phyloP scores from a whole-genome alignment of 306 rosid species.

The Hylodesmum podocarpum region DNA sequence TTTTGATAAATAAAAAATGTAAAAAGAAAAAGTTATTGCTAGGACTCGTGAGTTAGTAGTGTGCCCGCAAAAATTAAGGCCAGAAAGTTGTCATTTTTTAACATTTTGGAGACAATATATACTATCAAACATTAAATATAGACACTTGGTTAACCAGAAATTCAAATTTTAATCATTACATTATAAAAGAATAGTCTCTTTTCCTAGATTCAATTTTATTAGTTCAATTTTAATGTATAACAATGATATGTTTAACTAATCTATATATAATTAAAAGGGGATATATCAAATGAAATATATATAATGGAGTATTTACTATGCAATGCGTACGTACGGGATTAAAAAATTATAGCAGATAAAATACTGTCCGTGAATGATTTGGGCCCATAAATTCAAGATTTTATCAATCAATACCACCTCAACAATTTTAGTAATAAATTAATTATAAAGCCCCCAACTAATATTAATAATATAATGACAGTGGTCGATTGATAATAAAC shows the following conservation, averaged over 20 bases:
- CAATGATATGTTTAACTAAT: neutral
- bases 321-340: neutral
- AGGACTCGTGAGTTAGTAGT: neutral
- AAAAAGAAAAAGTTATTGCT: neutral
- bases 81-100: neutral
- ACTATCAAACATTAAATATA: no score
- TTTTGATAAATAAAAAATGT: neutral
- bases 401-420: slow-evolving; percentile 2
- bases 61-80: neutral
- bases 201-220: no score
- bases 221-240: neutral
- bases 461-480: slow-evolving; percentile 9
- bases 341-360: neutral
- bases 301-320: neutral
- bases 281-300: neutral
- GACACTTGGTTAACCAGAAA: no score
- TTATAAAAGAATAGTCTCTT: no score
- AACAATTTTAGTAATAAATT: neutral
- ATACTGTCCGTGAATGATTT: neutral
- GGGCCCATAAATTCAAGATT: neutral
- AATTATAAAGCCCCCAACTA: neutral
- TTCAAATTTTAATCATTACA: no score
- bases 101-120: no score
- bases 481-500: slow-evolving; percentile 13
- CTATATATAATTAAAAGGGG: neutral